Evolutionary conservation across 257 asterid species (phyloP).

Genomic region (Solanum chiquidenum): DNA sequence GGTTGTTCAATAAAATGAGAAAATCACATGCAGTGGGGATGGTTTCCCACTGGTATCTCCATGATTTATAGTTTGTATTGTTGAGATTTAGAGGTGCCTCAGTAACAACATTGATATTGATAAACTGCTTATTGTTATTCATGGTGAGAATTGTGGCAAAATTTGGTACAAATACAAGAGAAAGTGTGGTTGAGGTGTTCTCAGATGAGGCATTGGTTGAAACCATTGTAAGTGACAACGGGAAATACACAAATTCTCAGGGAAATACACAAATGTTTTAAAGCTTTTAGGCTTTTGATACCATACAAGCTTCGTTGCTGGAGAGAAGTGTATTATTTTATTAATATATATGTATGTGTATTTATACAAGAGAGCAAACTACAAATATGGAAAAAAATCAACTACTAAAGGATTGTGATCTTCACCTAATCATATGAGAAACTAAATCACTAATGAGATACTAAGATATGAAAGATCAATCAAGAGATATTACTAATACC

Average conservation of each 20-base stretch:
- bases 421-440: neutral
- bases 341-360: neutral
- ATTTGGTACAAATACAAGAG: neutral
- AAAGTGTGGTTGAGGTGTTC: neutral
- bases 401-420: neutral
- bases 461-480: neutral
- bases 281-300: neutral
- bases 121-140: neutral
- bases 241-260: neutral
- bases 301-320: neutral
- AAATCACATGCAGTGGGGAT: neutral
- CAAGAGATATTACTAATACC: neutral
- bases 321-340: neutral
- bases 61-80: neutral
- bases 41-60: neutral
- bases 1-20: neutral
- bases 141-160: neutral
- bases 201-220: no score
- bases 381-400: neutral
- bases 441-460: neutral
- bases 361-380: neutral
- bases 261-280: no score
- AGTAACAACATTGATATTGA: neutral
- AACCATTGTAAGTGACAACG: neutral
- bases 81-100: neutral